Evolutionary conservation across 257 asterid genomes (phyloP).

Genomic region (Perilla frutescens): DNA sequence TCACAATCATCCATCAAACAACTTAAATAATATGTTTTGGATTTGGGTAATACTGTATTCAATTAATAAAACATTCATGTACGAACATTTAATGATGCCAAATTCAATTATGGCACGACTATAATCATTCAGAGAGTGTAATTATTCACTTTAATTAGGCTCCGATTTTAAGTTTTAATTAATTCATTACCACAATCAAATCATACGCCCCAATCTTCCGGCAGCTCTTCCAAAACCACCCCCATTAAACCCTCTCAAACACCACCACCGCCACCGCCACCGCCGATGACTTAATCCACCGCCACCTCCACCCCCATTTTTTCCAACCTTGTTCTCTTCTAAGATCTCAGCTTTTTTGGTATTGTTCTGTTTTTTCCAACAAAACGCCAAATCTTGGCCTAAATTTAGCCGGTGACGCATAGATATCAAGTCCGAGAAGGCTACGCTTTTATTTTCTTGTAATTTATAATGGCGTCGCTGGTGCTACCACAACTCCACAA

Average conservation of each 20-base stretch:
- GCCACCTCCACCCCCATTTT: not conserved
- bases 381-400: constrained; percentile 30
- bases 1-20: no score
- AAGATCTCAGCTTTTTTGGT: constrained; percentile 39
- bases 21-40: no score
- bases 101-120: no score
- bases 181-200: not conserved
- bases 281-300: not conserved
- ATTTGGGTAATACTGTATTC: no score
- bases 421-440: constrained; percentile 20
- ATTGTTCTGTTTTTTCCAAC: constrained; percentile 10
- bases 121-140: no score
- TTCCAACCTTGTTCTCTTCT: not conserved
- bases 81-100: no score
- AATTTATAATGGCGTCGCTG: constrained; percentile 42
- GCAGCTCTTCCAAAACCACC: not conserved
- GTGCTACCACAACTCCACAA: constrained; percentile 38
- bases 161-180: no score
- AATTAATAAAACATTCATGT: no score
- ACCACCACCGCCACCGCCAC: constrained; percentile 26
- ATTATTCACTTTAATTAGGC: no score
- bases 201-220: not conserved
- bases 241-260: constrained; percentile 33
- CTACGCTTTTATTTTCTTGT: not conserved
- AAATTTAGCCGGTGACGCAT: constrained; percentile 33